phyloP scores from a whole-genome alignment of 768 basidiomycete genomes.

The Clavaria fumosa region DNA sequence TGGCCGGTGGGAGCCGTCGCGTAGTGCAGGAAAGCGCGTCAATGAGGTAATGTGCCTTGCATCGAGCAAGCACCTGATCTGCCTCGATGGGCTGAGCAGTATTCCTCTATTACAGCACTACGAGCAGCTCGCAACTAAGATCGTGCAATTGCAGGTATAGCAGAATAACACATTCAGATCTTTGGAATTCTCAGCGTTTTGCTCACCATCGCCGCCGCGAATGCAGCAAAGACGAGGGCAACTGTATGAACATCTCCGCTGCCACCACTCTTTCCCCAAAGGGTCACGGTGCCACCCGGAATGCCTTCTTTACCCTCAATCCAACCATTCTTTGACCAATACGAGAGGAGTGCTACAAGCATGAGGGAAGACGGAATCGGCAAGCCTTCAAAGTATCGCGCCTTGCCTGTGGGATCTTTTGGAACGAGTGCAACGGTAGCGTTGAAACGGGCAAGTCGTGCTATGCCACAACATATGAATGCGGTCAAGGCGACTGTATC shows the following conservation, averaged over 20 bases:
- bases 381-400: constrained; percentile 92
- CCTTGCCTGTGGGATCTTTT: constrained; percentile 73
- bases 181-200: constrained; percentile 88
- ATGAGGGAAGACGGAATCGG: constrained; percentile 86
- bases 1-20: constrained; percentile 9
- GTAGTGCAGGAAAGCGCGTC: neutral
- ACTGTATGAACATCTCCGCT: constrained; percentile 77
- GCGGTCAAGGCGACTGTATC: constrained; percentile 77
- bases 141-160: neutral
- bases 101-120: no score
- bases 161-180: constrained; percentile 22
- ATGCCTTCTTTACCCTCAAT: constrained; percentile 63
- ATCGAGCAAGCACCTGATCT: no score
- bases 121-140: neutral
- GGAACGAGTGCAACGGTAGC: constrained; percentile 93
- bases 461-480: constrained; percentile 93
- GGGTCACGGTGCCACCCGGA: constrained; percentile 54
- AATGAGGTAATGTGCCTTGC: neutral
- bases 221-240: constrained; percentile 60
- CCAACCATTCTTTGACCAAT: constrained; percentile 77
- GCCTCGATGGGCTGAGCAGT: no score
- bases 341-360: constrained; percentile 65
- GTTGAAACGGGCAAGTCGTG: constrained; percentile 94
- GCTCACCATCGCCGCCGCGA: constrained; percentile 97
- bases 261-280: constrained; percentile 60